Evolutionary conservation across 2,329 filamentous ascomycete genomes (phyloP), one percentile per base, ranked within the genome.

Genomic region (Aspergillus ustus): DNA sequence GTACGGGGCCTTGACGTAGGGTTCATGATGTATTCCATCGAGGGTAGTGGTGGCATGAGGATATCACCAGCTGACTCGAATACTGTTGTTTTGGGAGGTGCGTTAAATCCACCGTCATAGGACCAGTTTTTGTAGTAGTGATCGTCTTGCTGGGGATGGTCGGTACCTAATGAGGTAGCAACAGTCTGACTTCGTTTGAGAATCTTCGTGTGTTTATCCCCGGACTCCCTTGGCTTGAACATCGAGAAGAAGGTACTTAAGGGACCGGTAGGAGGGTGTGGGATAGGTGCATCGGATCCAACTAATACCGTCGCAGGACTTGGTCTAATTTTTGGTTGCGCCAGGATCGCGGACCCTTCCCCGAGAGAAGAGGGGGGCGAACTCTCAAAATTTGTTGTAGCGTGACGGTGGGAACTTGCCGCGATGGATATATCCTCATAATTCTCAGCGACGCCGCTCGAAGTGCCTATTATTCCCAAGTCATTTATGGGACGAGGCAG

Each of bases 11-110:
- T 89, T 54, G 87, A 89, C 1, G 89, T 84, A 7, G 95, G 94
- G 69, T 98, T 91, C 55, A 93, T 85, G 43, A 99, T 82, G 76
- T 92, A 99, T 49, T 93, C 89, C 3, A 87, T 82, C 0, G 91
- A 85, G 17, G 95, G 94, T 37, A 98, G 79, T 52, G 93, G 94
- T 5, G 95, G 95, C 73, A 94, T 96, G 45, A 99, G 85, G 3
- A 99, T 81, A 75, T 99, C 94, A 11, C 93, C 92, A 0, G 95
- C 95, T 4, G 94, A 93, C 78, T 99, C 95, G 63, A 99, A 96
- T 65, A 99, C 91, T 0, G 92, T 96, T 0, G 95, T 98, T 69
- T 87, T 90, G 0, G 95, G 95, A 4, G 95, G 95, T 7, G 92
- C 89, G 56, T 86, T 82, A 58, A 90, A 75, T 40, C 74, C 74